Conservation (phyloP, 805 yeast genomes). For the Kodamaea hsintzibuensis region DNA sequence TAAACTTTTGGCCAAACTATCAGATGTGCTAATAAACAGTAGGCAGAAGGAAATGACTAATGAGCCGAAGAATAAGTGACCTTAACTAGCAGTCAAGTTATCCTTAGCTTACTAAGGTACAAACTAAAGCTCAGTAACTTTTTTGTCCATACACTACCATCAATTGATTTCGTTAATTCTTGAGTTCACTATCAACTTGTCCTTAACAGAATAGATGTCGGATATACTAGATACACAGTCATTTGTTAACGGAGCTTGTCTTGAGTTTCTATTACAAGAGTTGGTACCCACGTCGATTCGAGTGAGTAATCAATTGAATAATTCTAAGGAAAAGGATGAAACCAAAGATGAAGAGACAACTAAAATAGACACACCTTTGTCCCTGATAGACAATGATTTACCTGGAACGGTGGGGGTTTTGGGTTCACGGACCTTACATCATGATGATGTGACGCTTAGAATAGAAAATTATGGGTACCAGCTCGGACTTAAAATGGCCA, state of each 20-base stretch:
- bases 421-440: constrained; percentile 31
- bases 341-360: constrained; percentile 18
- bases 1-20: too few relatives aligned
- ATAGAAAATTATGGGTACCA: constrained; percentile 71
- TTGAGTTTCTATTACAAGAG: constrained; percentile 72
- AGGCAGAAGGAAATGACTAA: too few relatives aligned
- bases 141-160: too few relatives aligned
- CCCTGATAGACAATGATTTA: constrained; percentile 30
- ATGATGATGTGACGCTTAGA: constrained; percentile 56
- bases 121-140: too few relatives aligned
- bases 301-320: constrained; percentile 50
- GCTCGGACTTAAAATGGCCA: constrained; percentile 60
- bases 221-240: constrained; percentile 24
- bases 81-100: too few relatives aligned
- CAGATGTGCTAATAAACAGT: too few relatives aligned
- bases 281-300: constrained; percentile 70
- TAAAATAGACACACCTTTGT: constrained; percentile 27
- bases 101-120: too few relatives aligned
- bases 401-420: constrained; percentile 47
- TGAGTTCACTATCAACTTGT: too few relatives aligned
- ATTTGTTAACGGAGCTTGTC: constrained; percentile 54
- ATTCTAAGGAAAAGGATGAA: constrained; percentile 12
- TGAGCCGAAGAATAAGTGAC: too few relatives aligned
- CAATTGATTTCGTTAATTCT: too few relatives aligned
- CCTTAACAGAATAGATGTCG: constrained; percentile 1